Conservation (phyloP, 2,329 filamentous ascomycete genomes). For the Diaporthe sp. region DNA sequence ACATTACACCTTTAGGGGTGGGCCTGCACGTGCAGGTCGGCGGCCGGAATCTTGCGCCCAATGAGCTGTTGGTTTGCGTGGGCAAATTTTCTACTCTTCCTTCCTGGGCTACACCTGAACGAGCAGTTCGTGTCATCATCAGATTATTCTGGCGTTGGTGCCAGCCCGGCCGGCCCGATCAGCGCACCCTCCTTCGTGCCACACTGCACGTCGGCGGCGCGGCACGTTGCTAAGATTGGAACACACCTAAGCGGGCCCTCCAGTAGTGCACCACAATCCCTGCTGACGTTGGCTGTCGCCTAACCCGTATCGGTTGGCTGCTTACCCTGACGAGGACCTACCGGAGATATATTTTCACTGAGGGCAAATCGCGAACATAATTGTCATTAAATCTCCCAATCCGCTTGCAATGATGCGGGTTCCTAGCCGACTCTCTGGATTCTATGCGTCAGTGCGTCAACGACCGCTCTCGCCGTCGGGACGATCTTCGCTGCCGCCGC, state of each 20-base stretch:
- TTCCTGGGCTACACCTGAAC: neutral
- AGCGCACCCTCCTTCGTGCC: slow-evolving; percentile 4
- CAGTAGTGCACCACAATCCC: neutral
- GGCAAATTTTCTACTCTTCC: neutral
- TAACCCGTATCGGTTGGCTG: neutral
- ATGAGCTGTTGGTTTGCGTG: slow-evolving; percentile 1
- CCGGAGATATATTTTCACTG: neutral
- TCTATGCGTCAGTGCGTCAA: slow-evolving; percentile 2
- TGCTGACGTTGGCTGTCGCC: slow-evolving; percentile 25
- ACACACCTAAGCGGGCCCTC: slow-evolving; percentile 20
- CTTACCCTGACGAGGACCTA: neutral
- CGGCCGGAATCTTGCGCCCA: neutral
- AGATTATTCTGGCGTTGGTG: neutral
- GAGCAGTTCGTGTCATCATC: slow-evolving; percentile 17
- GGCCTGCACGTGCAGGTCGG: neutral
- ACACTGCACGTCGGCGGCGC: slow-evolving; percentile 22
- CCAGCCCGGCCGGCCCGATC: slow-evolving; percentile 21
- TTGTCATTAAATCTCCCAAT: neutral
- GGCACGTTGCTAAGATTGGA: slow-evolving; percentile 29
- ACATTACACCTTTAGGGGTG: neutral
- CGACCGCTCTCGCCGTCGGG: neutral
- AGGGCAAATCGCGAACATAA: slow-evolving; percentile 3
- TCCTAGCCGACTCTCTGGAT: neutral
- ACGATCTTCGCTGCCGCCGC: neutral
- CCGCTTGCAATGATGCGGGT: neutral